Evolutionary conservation across 2,329 filamentous ascomycete genomes (phyloP).

Genomic region (Alternaria consortialis): DNA sequence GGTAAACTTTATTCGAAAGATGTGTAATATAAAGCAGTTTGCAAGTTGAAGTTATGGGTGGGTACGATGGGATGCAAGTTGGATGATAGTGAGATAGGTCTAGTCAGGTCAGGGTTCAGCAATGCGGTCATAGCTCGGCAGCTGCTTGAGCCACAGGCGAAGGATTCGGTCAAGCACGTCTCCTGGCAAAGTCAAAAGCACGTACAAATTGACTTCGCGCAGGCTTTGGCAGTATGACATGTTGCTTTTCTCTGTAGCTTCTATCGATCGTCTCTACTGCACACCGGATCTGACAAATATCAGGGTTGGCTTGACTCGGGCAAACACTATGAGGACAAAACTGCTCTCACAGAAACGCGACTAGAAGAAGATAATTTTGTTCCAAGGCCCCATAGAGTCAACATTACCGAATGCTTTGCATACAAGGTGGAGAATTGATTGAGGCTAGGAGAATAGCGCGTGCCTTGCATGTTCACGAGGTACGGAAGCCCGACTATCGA

Average conservation of each 20-base stretch:
- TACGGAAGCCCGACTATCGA: conserved; percentile 24
- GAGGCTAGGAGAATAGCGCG: conserved; percentile 13
- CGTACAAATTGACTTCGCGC: neutral
- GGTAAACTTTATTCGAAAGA: neutral
- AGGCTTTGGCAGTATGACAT: neutral
- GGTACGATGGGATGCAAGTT: conserved; percentile 11
- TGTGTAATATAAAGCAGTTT: neutral
- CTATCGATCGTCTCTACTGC: neutral
- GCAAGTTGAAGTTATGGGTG: neutral
- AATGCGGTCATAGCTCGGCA: conserved; percentile 32
- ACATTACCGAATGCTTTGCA: neutral
- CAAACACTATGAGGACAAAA: neutral
- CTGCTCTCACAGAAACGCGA: neutral
- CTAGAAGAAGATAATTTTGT: neutral
- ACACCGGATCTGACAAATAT: neutral
- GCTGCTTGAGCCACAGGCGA: conserved; percentile 7
- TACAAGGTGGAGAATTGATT: neutral
- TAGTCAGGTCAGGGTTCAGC: conserved; percentile 16
- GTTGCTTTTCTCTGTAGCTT: conserved; percentile 2
- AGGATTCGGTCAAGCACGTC: neutral
- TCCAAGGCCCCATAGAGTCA: neutral
- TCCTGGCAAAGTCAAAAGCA: conserved; percentile 4
- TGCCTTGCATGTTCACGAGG: conserved; percentile 15
- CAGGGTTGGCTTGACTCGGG: neutral
- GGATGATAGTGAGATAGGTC: conserved; percentile 10